Conservation (phyloP, 305 asterid genomes). For the Fraxinus paxiana region DNA sequence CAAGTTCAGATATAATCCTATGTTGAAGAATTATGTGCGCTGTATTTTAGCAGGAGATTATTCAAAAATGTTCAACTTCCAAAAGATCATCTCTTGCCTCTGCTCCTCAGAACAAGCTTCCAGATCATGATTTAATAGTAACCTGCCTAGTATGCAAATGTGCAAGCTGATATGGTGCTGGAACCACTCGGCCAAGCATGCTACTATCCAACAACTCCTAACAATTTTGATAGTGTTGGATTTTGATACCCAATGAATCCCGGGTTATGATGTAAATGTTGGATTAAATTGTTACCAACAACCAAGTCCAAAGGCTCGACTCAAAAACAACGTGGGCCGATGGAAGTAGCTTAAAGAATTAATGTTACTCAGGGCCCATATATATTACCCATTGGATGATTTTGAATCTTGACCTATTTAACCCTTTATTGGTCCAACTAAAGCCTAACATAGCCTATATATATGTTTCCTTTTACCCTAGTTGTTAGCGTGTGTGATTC, state of each 20-base stretch:
- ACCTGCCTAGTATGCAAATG: constrained; percentile 1
- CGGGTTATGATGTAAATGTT: neutral
- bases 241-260: neutral
- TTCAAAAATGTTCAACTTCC: neutral
- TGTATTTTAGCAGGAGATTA: neutral
- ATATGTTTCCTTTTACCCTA: too few relatives aligned
- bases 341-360: neutral
- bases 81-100: neutral
- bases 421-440: too few relatives aligned
- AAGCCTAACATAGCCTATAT: too few relatives aligned
- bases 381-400: too few relatives aligned
- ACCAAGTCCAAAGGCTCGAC: neutral
- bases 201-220: neutral
- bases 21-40: neutral
- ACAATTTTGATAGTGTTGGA: neutral
- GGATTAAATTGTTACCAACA: neutral
- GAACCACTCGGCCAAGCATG: neutral
- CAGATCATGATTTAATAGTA: neutral
- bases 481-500: too few relatives aligned
- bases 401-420: too few relatives aligned
- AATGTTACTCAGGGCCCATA: too few relatives aligned
- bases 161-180: neutral
- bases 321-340: neutral
- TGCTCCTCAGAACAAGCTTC: neutral
- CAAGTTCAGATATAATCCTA: neutral